Conservation (phyloP, 208 protist species). For the Zelonia costaricensis region DNA sequence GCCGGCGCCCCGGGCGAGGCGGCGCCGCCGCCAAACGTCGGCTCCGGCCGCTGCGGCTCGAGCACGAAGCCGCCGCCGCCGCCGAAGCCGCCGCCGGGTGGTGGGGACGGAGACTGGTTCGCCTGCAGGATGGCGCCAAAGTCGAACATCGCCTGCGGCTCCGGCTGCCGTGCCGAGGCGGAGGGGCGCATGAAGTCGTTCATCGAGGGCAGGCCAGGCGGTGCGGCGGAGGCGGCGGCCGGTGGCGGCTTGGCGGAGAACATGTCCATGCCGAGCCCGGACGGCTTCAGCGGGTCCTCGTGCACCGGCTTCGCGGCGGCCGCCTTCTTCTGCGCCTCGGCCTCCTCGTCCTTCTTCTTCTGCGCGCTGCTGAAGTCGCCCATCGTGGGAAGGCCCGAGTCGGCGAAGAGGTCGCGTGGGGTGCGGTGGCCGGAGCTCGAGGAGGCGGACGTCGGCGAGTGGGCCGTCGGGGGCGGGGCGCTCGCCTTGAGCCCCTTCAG, state of each 20-base stretch:
- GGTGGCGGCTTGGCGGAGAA: slow-evolving; percentile 32
- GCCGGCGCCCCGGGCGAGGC: slow-evolving; percentile 13
- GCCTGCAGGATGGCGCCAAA: slow-evolving; percentile 27
- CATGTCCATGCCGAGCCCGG: slow-evolving; percentile 60
- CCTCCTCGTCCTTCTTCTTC: slow-evolving; percentile 16
- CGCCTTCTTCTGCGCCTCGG: background rate
- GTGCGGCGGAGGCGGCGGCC: background rate
- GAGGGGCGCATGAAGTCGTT: slow-evolving; percentile 20
- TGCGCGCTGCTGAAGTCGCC: slow-evolving; percentile 52
- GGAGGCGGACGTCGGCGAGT: slow-evolving; percentile 26
- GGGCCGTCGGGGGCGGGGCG: slow-evolving; percentile 34
- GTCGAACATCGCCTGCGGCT: slow-evolving; percentile 26
- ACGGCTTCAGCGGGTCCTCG: slow-evolving; percentile 42
- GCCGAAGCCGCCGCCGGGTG: background rate
- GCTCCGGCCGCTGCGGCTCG: slow-evolving; percentile 22
- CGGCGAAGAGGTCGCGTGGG: slow-evolving; percentile 44
- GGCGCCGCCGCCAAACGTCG: slow-evolving; percentile 1
- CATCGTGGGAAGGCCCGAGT: slow-evolving; percentile 49
- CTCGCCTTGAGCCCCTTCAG: slow-evolving; percentile 35
- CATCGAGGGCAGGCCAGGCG: slow-evolving; percentile 11
- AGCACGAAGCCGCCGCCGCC: slow-evolving; percentile 25
- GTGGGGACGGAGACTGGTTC: background rate
- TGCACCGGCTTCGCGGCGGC: slow-evolving; percentile 5
- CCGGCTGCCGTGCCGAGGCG: background rate
- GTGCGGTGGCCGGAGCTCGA: slow-evolving; percentile 45